Evolutionary conservation across 1,139 yeast genomes (phyloP), one percentile per base, ranked within the genome.

Genomic region (Scheffersomyces stambukii): DNA sequence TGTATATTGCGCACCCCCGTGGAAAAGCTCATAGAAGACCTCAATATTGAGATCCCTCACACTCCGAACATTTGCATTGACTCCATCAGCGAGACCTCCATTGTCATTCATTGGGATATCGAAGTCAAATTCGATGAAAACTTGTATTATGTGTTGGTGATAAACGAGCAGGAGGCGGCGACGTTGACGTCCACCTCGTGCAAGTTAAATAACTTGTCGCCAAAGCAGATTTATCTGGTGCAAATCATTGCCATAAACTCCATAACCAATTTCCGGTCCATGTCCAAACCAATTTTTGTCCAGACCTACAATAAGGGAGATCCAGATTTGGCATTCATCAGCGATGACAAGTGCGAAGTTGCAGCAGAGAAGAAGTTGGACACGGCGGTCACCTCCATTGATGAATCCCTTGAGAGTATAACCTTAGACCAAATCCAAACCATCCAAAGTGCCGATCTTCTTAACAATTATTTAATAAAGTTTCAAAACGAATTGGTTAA

Each of bases 41-140:
- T 66, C 29, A 55, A 60, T 36, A 54, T 64, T 25, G 68, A 63
- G 30, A 62, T 67, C 21, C 74, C 74, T 7, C 65, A 60, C 36
- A 43, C 60, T 4, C 71, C 73, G 13, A 49, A 40, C 19, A 52
- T 66, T 19, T 64, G 70, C 37, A 54, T 67, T 18, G 73, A 67
- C 42, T 51, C 60, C 28, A 48, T 67, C 26, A 46, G 51, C 13
- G 36, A 43, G 17, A 39, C 38, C 18, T 52, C 63, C 15, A 60
- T 62, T 8, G 52, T 60, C 12, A 46, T 67, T 19, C 73, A 64
- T 38, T 67, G 74, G 74, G 72, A 65, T 38, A 52, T 64, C 13
- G 59, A 57, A 29, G 36, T 47, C 13, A 42, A 42, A 21, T 37
- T 38, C n/a, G 57, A 55, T 23, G 71, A 65, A 32, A 54, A 50